Conservation (phyloP, 176 grass and related monocot genomes). For the Triticum dicoccoides region DNA sequence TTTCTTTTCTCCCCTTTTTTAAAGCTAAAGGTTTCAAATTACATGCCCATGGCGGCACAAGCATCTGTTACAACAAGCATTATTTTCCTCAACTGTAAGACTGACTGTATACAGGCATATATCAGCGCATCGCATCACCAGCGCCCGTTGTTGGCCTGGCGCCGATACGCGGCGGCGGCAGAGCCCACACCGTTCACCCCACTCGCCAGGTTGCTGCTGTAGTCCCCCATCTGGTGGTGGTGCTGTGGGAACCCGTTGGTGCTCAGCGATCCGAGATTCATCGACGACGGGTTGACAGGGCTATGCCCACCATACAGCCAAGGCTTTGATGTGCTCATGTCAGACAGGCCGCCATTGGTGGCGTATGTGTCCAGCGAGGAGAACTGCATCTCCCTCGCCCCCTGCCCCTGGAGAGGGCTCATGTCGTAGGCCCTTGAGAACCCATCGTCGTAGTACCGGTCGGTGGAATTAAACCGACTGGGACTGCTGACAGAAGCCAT, state of each 20-base stretch:
- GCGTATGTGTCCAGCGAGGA: slow-evolving; percentile 28
- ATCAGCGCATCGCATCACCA: slow-evolving; percentile 28
- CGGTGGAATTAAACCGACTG: slow-evolving; percentile 25
- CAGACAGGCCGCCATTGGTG: slow-evolving; percentile 39
- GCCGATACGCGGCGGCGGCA: slow-evolving; percentile 26
- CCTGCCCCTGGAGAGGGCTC: slow-evolving; percentile 35
- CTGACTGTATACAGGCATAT: slow-evolving; percentile 33
- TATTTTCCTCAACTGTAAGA: slow-evolving; percentile 34
- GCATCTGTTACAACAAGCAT: slow-evolving; percentile 54
- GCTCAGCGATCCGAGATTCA: slow-evolving; percentile 14
- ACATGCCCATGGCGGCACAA: slow-evolving; percentile 24
- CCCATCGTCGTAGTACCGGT: slow-evolving; percentile 54
- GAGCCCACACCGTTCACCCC: slow-evolving; percentile 34
- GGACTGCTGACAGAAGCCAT: slow-evolving; percentile 34
- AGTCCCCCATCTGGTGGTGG: slow-evolving; percentile 39
- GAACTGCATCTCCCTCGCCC: slow-evolving; percentile 35
- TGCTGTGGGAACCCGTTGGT: slow-evolving; percentile 30
- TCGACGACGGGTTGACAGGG: slow-evolving; percentile 8
- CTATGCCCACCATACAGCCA: slow-evolving; percentile 40
- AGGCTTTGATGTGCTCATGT: slow-evolving; percentile 47
- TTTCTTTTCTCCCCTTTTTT: slow-evolving; percentile 41
- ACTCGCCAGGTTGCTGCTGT: slow-evolving; percentile 33
- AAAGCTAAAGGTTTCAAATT: slow-evolving; percentile 33
- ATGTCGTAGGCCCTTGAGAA: slow-evolving; percentile 55
- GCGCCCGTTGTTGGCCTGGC: slow-evolving; percentile 47